phyloP scores from a whole-genome alignment of 2,329 filamentous ascomycete species.

The Ambrosiella cleistominuta region DNA sequence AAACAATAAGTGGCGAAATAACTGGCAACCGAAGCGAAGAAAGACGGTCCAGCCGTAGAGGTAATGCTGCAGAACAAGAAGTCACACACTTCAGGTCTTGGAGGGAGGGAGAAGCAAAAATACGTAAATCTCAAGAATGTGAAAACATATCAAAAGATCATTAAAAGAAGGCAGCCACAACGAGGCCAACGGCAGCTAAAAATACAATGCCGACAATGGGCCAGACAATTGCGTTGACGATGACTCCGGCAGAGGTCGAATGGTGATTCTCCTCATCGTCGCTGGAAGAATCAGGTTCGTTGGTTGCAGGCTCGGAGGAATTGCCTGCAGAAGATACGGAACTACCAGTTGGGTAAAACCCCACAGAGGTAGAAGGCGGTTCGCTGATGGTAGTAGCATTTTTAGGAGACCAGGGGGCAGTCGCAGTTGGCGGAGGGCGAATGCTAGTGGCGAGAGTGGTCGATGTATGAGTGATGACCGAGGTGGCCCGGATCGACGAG shows the following conservation, averaged over 20 bases:
- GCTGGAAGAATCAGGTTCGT: neutral
- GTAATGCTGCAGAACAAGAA: neutral
- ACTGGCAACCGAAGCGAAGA: too few species aligned
- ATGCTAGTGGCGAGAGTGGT: neutral
- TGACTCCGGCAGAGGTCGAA: neutral
- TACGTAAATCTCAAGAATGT: neutral
- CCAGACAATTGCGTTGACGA: conserved; percentile 11
- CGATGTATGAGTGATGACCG: neutral
- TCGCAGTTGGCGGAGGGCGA: neutral
- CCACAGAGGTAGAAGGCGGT: neutral
- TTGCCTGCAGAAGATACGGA: neutral
- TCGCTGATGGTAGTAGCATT: neutral
- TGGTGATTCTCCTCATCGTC: neutral
- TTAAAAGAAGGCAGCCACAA: neutral
- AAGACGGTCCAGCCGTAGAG: too few species aligned
- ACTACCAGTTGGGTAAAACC: neutral
- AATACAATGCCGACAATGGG: conserved; percentile 5
- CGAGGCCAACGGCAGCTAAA: neutral
- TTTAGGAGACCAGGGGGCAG: neutral
- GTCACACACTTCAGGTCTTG: neutral
- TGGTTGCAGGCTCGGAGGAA: neutral
- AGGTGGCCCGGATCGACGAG: neutral
- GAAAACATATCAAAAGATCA: neutral
- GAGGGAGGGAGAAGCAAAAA: neutral
- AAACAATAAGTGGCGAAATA: too few species aligned